Percentiles rank a stretch among this genome's conserved stretches.
Conservation (phyloP, 257 asterid genomes). For the Lycium barbarum region DNA sequence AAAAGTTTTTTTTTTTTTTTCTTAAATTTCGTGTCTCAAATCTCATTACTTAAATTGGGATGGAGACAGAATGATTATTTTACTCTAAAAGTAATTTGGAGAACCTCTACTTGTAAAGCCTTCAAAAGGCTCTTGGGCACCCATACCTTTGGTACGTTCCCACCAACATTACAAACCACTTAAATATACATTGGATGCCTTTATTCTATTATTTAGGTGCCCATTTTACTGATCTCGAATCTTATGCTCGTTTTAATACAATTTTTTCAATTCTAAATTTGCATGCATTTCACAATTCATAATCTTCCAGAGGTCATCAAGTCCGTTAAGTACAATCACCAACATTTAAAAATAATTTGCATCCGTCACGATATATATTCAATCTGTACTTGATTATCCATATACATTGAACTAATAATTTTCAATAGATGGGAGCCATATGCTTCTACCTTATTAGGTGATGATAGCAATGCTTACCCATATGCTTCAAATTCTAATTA, state of each 20-base stretch:
- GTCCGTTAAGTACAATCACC: background rate
- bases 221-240: background rate
- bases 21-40: too few species aligned
- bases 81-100: background rate
- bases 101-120: background rate
- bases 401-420: background rate
- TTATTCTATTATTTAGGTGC: slow-evolving; percentile 2
- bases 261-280: background rate
- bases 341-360: background rate
- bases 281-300: background rate
- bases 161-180: background rate
- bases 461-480: background rate
- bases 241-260: background rate
- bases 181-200: background rate
- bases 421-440: slow-evolving; percentile 15
- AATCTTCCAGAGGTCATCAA: background rate
- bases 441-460: background rate
- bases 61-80: background rate
- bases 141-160: background rate
- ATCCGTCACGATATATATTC: background rate
- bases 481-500: slow-evolving; percentile 23
- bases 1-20: too few species aligned
- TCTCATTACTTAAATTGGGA: background rate
- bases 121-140: background rate
- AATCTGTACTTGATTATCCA: background rate